Conservation (phyloP, 2,329 filamentous ascomycete genomes). For the Colletotrichum chrysophilum region DNA sequence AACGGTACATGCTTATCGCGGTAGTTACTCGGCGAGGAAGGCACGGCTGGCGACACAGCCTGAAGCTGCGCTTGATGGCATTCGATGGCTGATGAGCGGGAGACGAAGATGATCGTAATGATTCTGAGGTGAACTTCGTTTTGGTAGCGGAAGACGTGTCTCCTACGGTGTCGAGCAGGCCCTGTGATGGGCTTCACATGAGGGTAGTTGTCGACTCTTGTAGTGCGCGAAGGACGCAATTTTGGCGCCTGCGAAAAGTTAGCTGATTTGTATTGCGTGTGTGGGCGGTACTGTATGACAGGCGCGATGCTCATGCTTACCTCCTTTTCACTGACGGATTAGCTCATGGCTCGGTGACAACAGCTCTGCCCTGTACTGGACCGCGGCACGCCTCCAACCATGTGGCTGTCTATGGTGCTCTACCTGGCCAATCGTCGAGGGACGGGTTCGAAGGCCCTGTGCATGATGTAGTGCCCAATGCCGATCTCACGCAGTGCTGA, state of each 20-base stretch:
- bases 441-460: not conserved
- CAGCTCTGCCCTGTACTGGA: not conserved
- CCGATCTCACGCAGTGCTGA: not conserved
- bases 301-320: not conserved
- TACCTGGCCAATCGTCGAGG: accelerated
- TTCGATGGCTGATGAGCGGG: conserved; percentile 50
- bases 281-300: not conserved
- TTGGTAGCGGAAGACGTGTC: conserved; percentile 44
- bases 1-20: conserved; percentile 47
- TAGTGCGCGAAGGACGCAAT: not conserved
- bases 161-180: conserved; percentile 47
- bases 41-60: conserved; percentile 48
- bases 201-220: not conserved
- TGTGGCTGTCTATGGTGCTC: not conserved
- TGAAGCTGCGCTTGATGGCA: conserved; percentile 31
- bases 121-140: conserved; percentile 50
- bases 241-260: not conserved
- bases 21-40: conserved; percentile 49
- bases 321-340: not conserved
- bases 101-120: conserved; percentile 54
- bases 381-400: not conserved
- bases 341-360: not conserved
- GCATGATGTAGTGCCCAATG: not conserved
- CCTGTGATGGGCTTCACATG: conserved; percentile 36
- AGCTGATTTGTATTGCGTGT: not conserved